Conservation (phyloP, 768 basidiomycete species). For the Clitopilus passeckerianus region DNA sequence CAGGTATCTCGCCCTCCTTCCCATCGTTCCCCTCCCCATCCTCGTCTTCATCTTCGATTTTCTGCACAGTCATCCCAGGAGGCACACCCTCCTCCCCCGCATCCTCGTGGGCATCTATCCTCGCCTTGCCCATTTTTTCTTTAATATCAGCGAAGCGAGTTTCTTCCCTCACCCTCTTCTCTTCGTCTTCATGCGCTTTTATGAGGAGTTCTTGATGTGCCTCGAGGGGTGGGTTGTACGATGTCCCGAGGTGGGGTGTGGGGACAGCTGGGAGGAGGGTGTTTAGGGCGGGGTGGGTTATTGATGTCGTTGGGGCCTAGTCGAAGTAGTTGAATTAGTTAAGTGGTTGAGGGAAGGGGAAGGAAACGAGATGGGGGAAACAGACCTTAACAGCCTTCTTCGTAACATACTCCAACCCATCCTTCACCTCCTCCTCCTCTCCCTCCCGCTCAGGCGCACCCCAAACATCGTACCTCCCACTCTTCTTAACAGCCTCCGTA, state of each 20-base stretch:
- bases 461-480: slow-evolving; percentile 69
- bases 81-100: slow-evolving; percentile 59
- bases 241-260: slow-evolving; percentile 76
- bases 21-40: slow-evolving; percentile 25
- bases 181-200: slow-evolving; percentile 64
- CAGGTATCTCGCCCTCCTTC: slow-evolving; percentile 15
- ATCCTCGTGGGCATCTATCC: slow-evolving; percentile 28
- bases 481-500: slow-evolving; percentile 64
- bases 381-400: slow-evolving; percentile 51
- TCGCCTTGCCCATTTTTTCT: slow-evolving; percentile 49
- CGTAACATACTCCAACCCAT: slow-evolving; percentile 36
- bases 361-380: neutral
- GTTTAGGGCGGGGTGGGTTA: neutral
- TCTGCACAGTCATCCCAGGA: slow-evolving; percentile 23
- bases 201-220: slow-evolving; percentile 70
- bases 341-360: slow-evolving; percentile 18
- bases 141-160: slow-evolving; percentile 50
- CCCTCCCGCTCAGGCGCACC: slow-evolving; percentile 15
- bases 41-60: slow-evolving; percentile 26
- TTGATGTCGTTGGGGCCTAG: slow-evolving; percentile 41
- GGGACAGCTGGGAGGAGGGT: slow-evolving; percentile 51
- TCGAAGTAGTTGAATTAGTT: slow-evolving; percentile 13
- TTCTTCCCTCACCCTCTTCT: slow-evolving; percentile 46
- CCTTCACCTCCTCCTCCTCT: slow-evolving; percentile 24
- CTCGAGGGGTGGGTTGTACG: slow-evolving; percentile 81